Evolutionary conservation across 345 rosid species (phyloP), one percentile per base, ranked within the genome.

Genomic region (Litchi chinensis): DNA sequence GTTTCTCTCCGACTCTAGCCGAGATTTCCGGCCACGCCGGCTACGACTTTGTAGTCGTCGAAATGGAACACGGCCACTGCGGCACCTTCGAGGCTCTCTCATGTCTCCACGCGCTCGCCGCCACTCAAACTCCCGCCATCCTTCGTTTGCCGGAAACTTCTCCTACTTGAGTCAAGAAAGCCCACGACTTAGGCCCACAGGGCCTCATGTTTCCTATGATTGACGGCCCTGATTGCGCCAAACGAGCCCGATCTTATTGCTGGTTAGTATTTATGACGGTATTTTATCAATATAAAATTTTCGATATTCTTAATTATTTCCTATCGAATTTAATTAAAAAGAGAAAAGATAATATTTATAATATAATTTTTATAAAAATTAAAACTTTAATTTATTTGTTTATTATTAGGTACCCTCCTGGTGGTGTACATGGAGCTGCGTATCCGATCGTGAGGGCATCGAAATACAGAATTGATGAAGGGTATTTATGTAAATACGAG

Each of bases 51-150:
- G 88, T 76, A 8, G 86, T 86, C 37, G 67, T 86, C 8, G 88
- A 86, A 83, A 83, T 86, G 88, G 88, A 86, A 67, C 88, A 83
- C 8, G 86, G 86, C 21, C 82, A 81, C 52, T 86, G 86, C 9
- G 86, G 84, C 64, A 83, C 83, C 56, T 76, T 79, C 15, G 77
- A 83, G 41, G 86, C 88, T 26, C 86, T 86, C 6, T 46, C 74
- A 8, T 70, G 74, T 59, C 62, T 70, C 41, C 60, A 18, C 12
- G 40, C 60, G 13, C 60, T 48, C 5, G 62, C 22, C 4, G 74
- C 60, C 21, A 24, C 74, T 12, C 74, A 24, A 24, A 70, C 74
- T 24, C 74, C 74, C 10, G 74, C 60, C 40, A 70, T 70, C 41
- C 74, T 70, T 70, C 60, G 74, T 5, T 50, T 70, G 16, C 62